A percentile compares a stretch with the other conserved stretches of the same genome.
Conservation (phyloP, 345 rosid species). For the Mangifera indica region DNA sequence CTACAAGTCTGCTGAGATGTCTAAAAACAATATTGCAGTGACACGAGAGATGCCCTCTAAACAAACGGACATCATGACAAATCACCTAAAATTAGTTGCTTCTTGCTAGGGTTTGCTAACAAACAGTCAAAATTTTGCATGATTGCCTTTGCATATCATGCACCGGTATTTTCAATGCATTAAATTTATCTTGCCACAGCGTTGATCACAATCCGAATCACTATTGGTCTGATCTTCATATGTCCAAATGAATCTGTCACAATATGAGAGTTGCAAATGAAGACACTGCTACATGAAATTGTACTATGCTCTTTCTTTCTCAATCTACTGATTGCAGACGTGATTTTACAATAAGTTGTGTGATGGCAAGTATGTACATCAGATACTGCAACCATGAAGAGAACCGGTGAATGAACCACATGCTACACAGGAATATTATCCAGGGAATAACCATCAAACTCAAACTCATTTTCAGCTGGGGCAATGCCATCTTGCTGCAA, state of each 20-base stretch:
- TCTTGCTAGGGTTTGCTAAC: constrained; percentile 38
- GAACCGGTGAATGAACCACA: neutral
- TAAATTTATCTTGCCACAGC: too few species aligned
- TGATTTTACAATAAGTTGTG: constrained; percentile 13
- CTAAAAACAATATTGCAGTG: constrained; percentile 27
- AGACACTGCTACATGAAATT: constrained; percentile 21
- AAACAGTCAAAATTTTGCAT: constrained; percentile 50
- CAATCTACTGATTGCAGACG: too few species aligned
- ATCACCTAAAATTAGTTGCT: constrained; percentile 40
- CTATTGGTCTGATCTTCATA: constrained; percentile 21
- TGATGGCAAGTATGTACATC: constrained; percentile 40
- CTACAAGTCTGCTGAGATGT: constrained; percentile 45
- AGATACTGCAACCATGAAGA: constrained; percentile 18
- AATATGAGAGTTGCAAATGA: constrained; percentile 34
- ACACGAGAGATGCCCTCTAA: constrained; percentile 17
- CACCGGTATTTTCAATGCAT: constrained; percentile 28
- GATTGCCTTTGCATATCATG: constrained; percentile 46
- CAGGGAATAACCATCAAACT: constrained; percentile 71
- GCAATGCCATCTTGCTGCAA: constrained; percentile 63
- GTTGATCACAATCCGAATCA: too few species aligned
- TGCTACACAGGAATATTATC: constrained; percentile 69
- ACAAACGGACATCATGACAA: constrained; percentile 31
- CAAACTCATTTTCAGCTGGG: constrained; percentile 62
- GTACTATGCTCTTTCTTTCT: constrained; percentile 16
- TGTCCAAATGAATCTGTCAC: constrained; percentile 19